phyloP scores from a whole-genome alignment of 768 basidiomycete species.

The Xanthoconium stramineum region DNA sequence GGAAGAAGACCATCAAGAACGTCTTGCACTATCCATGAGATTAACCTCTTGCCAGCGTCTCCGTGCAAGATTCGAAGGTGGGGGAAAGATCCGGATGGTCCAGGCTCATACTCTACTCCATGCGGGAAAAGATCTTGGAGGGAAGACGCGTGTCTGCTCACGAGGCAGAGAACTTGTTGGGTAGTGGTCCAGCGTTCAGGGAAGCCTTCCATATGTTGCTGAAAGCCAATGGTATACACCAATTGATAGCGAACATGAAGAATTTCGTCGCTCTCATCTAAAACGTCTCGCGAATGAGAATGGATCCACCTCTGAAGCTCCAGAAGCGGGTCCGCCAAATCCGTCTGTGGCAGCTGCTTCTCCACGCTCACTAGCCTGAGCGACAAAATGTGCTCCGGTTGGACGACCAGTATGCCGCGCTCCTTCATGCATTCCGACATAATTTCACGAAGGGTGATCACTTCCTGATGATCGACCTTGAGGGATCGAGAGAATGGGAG shows the following conservation, averaged over 20 bases:
- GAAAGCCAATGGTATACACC: slow-evolving; percentile 28
- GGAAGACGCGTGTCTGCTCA: slow-evolving; percentile 8
- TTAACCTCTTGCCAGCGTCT: slow-evolving; percentile 9
- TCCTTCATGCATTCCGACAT: slow-evolving; percentile 37
- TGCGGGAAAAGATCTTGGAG: background rate
- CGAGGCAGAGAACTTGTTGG: slow-evolving; percentile 28
- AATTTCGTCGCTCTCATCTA: background rate
- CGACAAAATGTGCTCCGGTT: slow-evolving; percentile 54
- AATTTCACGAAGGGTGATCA: slow-evolving; percentile 28
- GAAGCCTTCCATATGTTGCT: slow-evolving; percentile 21
- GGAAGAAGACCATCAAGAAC: slow-evolving; percentile 15
- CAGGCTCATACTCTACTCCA: background rate
- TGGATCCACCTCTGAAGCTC: slow-evolving; percentile 27
- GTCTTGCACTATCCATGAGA: slow-evolving; percentile 7
- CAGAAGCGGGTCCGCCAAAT: slow-evolving; percentile 21
- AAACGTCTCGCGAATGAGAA: background rate
- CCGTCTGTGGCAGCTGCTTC: slow-evolving; percentile 14
- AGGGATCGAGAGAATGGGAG: slow-evolving; percentile 48
- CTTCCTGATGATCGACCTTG: slow-evolving; percentile 12
- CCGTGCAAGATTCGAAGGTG: slow-evolving; percentile 9
- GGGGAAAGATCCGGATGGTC: background rate
- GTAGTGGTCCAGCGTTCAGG: slow-evolving; percentile 35
- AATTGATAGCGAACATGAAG: slow-evolving; percentile 33
- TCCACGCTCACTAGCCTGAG: slow-evolving; percentile 29
- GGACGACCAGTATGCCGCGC: slow-evolving; percentile 45